Evolutionary conservation across 2,329 filamentous ascomycete species (phyloP), one percentile per base, ranked within the genome.

Genomic region (Aspergillus tamarii): DNA sequence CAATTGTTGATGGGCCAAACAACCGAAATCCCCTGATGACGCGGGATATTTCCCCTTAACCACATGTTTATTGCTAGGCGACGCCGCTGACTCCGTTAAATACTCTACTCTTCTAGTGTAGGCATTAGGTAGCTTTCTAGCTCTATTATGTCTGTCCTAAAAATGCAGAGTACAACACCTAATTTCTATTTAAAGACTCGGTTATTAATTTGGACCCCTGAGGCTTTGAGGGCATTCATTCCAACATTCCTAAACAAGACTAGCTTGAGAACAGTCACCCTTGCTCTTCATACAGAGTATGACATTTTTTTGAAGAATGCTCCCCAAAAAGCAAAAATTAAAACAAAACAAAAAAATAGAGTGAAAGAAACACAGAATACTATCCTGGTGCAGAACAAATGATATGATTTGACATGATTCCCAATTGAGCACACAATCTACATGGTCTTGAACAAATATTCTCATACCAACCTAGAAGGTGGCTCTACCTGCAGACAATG

Each of bases 101-200:
- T 14, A 2, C 9, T 23, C 32, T 54, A 34, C 36, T 36, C 52
- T 23, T 54, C 14, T 53, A 32, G 50, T 34, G 28, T 12, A 28
- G 30, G 9, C 19, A 19, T 32, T 53, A 36, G 43, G 45, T 41
- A n/a, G 39, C 39, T 19, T 8, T n/a, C 39, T n/a, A 41, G 16
- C 39, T 41, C 39, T n/a, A 41, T 48, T 12, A 48, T 28, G 16
- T 48, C 12, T 19, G 16, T 19, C 14, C 16, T 30, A 36, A 36
- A 2, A 28, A 16, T 21, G 9, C 34, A 26, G 12, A 8, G 14
- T 32, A 32, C 48, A 32, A 3, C 14, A 7, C 26, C 34, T 55
- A 39, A 39, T 55, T 54, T 55, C 52, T 55, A 55, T 55, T 55
- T 41, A 26, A 55, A 55, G 21, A 41, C 39, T 10, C 19, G 14